Evolutionary conservation across 169 alveolate species (phyloP).

Genomic region (Amoebophrya sp.): DNA sequence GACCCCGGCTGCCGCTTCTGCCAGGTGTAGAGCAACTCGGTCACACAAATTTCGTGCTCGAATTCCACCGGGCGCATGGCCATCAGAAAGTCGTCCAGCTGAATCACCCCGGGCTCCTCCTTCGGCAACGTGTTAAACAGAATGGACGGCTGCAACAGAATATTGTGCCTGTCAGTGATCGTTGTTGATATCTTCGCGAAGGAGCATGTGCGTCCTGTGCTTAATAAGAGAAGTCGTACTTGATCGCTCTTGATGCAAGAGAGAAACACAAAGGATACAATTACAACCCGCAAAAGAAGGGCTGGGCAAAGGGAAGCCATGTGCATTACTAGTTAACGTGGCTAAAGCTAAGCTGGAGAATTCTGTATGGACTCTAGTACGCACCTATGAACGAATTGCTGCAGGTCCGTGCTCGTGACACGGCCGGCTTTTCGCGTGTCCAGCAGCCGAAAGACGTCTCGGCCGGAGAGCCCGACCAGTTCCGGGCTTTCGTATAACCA

Average conservation of each 20-base stretch:
- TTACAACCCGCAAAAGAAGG: too few species aligned
- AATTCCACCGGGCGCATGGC: not conserved
- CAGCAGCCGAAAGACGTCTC: not conserved
- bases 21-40: not conserved
- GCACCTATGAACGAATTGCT: not conserved
- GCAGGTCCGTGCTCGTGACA: not conserved
- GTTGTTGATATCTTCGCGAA: too few species aligned
- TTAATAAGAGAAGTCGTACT: too few species aligned
- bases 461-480: not conserved
- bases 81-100: not conserved
- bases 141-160: not conserved
- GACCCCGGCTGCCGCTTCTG: not conserved
- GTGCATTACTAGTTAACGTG: too few species aligned
- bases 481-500: not conserved
- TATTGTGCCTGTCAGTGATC: not conserved
- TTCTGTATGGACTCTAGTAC: too few species aligned
- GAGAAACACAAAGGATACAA: too few species aligned
- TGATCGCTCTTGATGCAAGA: too few species aligned
- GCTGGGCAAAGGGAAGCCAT: too few species aligned
- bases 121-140: not conserved
- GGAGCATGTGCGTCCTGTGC: too few species aligned
- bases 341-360: too few species aligned
- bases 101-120: not conserved
- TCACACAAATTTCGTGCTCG: not conserved
- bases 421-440: not conserved